Evolutionary conservation across 768 basidiomycete species (phyloP), one percentile per base, ranked within the genome.

Genomic region (Pulveroboletus sp.): DNA sequence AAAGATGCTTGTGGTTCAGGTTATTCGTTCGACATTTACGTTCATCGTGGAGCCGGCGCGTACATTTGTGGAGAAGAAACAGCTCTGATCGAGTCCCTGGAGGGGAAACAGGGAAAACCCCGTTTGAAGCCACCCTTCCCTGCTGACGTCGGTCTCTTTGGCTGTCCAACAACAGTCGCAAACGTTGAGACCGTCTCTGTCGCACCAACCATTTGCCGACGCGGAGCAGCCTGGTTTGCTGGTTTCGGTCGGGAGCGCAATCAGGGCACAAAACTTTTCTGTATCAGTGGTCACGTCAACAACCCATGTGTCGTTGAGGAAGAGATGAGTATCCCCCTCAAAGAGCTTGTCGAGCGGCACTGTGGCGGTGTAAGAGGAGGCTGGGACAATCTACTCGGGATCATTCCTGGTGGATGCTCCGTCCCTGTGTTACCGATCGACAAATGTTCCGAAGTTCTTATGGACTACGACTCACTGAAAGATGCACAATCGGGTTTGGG

Each of bases 1-100:
- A 87, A 89, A 69, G 78, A 96, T 65, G 87, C 93, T 0, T 98
- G 94, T 69, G 89, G 87, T 6, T 84, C 86, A 0, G 93, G 95
- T 4, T 97, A 93, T 73, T 69, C 78, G n/a, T 99, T 99, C 69
- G 95, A 98, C 63, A 91, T 98, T 38, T 97, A 98, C 70, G 71
- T 99, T n/a, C 95, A 99, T 69, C 90, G 95, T 49, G 95, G 95
- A 15, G 95, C 95, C 2, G 95, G 95, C 46, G 95, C 95, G 18
- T 97, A 99, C 73, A 95, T 99, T 56, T 99, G 95, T 64, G 95
- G 95, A 24, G 95, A 99, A 71, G 95, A 99, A 71, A 98, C 95
- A 0, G 95, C 95, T 4, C 75, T 99, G 18, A 99, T 99, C 60
- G 95, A 99, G 75, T 89, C 86, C 58, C 69, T 99, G 45, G 95